phyloP scores from a whole-genome alignment of 768 basidiomycete genomes.

The Fibroporia radiculosa region DNA sequence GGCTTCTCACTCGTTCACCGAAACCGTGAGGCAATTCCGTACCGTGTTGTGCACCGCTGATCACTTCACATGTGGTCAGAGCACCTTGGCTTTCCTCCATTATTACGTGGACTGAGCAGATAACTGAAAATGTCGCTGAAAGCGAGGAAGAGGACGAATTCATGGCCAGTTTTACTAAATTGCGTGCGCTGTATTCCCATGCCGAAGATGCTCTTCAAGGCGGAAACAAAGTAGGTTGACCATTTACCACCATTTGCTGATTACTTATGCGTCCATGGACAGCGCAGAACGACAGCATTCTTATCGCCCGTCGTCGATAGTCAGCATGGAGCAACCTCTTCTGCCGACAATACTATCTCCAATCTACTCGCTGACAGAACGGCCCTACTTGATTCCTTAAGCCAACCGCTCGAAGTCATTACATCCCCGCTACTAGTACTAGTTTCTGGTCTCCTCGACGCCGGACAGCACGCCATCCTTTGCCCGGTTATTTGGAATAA shows the following conservation, averaged over 20 bases:
- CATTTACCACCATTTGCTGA: background rate
- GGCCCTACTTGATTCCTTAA: constrained; percentile 12
- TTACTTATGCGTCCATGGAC: background rate
- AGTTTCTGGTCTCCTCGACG: constrained; percentile 45
- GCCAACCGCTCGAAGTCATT: constrained; percentile 13
- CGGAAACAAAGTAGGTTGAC: constrained; percentile 31
- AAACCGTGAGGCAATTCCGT: constrained; percentile 44
- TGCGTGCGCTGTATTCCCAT: constrained; percentile 44
- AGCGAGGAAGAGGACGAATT: constrained; percentile 28
- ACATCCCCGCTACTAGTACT: constrained; percentile 55
- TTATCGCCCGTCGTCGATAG: background rate
- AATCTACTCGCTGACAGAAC: constrained; percentile 9
- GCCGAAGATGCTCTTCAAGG: constrained; percentile 40
- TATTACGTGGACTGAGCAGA: constrained; percentile 26
- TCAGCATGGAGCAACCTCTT: constrained; percentile 1
- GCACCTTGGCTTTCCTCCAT: constrained; percentile 20
- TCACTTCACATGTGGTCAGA: background rate
- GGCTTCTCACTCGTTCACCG: constrained; percentile 53
- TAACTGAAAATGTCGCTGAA: constrained; percentile 26
- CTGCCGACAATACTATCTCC: background rate
- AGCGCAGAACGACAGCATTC: constrained; percentile 39
- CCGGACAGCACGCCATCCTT: constrained; percentile 43
- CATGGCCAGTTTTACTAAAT: constrained; percentile 30
- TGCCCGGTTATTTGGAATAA: constrained; percentile 52
- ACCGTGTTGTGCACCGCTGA: too few relatives aligned